phyloP scores from a whole-genome alignment of 2,329 filamentous ascomycete genomes.

The Clarireedia sp. region DNA sequence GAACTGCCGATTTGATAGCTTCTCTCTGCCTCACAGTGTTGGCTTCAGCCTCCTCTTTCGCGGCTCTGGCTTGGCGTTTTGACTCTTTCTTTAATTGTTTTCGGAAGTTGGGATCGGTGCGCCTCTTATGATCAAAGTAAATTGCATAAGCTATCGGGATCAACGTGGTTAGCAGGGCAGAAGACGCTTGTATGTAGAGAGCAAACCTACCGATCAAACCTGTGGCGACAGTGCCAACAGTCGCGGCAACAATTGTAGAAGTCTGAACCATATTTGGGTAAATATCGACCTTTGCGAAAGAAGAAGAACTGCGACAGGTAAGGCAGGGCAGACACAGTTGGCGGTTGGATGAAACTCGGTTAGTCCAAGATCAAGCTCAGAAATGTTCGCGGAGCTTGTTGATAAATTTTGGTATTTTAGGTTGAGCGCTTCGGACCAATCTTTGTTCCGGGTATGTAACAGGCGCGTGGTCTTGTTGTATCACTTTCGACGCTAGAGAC shows the following conservation, averaged over 20 bases:
- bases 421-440: constrained; percentile 7
- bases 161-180: constrained; percentile 16
- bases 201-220: constrained; percentile 46
- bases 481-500: too few relatives aligned
- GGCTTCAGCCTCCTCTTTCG: constrained; percentile 64
- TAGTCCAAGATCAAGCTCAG: constrained; percentile 8
- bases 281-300: constrained; percentile 1
- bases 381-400: constrained; percentile 9
- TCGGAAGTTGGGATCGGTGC: constrained; percentile 57
- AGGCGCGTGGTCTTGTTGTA: neutral
- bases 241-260: constrained; percentile 51
- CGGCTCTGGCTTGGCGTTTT: constrained; percentile 60
- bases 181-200: neutral
- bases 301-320: neutral
- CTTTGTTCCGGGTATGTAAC: neutral
- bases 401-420: constrained; percentile 13
- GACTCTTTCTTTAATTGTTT: constrained; percentile 66
- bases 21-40: constrained; percentile 60
- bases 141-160: constrained; percentile 49
- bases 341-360: neutral
- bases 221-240: constrained; percentile 52
- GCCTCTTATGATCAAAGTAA: constrained; percentile 63
- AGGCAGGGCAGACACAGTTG: constrained; percentile 4
- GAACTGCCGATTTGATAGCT: constrained; percentile 66
- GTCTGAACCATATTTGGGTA: constrained; percentile 38